Evolutionary conservation across 1,139 yeast species (phyloP), one percentile per base, ranked within the genome.

Genomic region (Protomyces arabidopsidicola): DNA sequence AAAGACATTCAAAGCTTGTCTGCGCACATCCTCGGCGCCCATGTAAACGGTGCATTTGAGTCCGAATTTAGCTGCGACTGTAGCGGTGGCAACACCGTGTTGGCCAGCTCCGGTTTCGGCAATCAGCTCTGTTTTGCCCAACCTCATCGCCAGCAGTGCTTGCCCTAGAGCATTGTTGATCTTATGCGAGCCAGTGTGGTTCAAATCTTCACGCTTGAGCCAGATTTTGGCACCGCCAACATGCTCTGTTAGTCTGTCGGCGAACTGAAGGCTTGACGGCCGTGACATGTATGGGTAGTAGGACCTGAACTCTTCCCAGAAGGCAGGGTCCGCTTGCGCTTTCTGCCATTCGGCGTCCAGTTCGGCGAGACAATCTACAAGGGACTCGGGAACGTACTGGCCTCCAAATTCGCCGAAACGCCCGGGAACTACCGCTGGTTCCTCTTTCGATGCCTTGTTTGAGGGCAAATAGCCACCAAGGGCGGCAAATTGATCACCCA

Each of bases 51-150:
- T 89, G 79, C 98, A 93, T 74, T 88, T 84, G 76, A 93, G 76
- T 62, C 98, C 98, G 71, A 93, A 93, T 76, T 93, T 95, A 69
- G 99, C 99, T 78, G 97, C 91, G 0, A 96, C 98, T 65, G 98
- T 93, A 36, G 99, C 99, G 65, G 98, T 93, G 55, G 99, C 99
- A 53, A 93, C 99, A 79, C 99, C 99, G 75, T 93, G 99, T 79
- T 93, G 99, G 68, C 99, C 99, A 63, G 99, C 99, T 76, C 99
- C 99, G 54, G 99, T 93, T 79, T 93, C 99, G 54, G 99, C 99
- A 74, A 93, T 93, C 67, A 93, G 84, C 71, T 88, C 85, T 67
- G 79, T 85, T 79, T 93, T 93, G 58, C 98, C 98, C 70, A 95
- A 81, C 75, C 98, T 83, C 75, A 82, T 88, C 45, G 98, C 98